Percentiles rank a stretch among this genome's conserved stretches.
Evolutionary conservation across 208 protist species (phyloP).

Genomic region (Leishmania aethiopica): DNA sequence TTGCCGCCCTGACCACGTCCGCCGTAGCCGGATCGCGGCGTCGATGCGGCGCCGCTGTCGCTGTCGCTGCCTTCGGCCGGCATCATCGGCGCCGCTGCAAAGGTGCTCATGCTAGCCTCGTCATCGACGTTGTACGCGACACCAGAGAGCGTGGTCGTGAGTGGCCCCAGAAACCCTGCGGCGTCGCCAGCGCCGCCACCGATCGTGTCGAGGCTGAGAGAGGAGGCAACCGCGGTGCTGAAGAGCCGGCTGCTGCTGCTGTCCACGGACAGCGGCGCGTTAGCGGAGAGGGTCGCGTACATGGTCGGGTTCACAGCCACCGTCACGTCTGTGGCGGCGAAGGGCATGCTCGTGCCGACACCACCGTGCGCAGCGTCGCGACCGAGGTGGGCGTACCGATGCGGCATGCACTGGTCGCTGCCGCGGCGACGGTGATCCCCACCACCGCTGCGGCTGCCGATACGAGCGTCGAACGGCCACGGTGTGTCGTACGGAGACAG

Average conservation of each 20-base stretch:
- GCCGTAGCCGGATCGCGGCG: not conserved
- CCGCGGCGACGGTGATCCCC: not conserved
- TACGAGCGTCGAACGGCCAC: not conserved
- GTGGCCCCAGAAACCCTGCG: slow-evolving; percentile 11
- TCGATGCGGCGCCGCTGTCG: not conserved
- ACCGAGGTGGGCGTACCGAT: not conserved
- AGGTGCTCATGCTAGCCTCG: slow-evolving; percentile 11
- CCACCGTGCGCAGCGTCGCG: not conserved
- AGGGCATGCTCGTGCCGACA: not conserved
- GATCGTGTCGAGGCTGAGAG: slow-evolving; percentile 3
- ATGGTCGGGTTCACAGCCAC: not conserved
- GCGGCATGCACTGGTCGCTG: not conserved
- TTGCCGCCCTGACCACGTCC: not conserved
- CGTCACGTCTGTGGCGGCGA: not conserved
- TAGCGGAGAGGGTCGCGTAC: not conserved
- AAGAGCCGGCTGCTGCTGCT: not conserved
- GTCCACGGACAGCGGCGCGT: not conserved
- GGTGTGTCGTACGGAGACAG: not conserved
- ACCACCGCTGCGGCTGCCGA: not conserved
- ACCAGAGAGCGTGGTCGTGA: slow-evolving; percentile 25
- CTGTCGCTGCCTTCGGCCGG: not conserved
- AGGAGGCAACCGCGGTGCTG: not conserved
- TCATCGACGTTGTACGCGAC: slow-evolving; percentile 35
- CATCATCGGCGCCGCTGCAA: not conserved
- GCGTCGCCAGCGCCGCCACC: not conserved